phyloP scores from a whole-genome alignment of 2,329 filamentous ascomycete genomes.

The Aspergillus tanneri region DNA sequence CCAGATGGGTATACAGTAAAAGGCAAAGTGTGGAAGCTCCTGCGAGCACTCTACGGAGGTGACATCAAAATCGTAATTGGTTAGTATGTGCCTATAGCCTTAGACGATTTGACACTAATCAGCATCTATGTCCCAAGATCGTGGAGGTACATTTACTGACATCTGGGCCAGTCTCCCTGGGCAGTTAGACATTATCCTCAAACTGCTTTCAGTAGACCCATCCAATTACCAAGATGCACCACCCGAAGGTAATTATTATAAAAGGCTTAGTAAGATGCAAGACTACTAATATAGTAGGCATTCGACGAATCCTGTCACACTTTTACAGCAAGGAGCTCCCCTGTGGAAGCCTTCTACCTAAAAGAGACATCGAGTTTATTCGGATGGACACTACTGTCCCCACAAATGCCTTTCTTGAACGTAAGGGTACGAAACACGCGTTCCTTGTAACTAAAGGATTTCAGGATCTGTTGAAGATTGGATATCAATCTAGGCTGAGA shows the following conservation, averaged over 20 bases:
- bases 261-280: background rate
- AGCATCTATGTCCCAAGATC: too few species aligned
- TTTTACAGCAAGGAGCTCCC: constrained; percentile 17
- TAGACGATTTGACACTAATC: too few species aligned
- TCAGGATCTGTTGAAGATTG: constrained; percentile 77
- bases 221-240: constrained; percentile 51
- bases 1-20: too few species aligned
- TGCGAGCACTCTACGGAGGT: too few species aligned
- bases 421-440: constrained; percentile 80
- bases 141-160: constrained; percentile 41
- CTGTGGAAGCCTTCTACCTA: constrained; percentile 16
- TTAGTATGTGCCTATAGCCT: too few species aligned
- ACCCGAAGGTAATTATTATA: constrained; percentile 62
- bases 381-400: constrained; percentile 91
- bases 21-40: too few species aligned
- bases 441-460: constrained; percentile 83
- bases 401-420: constrained; percentile 80
- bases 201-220: constrained; percentile 39
- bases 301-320: constrained; percentile 9
- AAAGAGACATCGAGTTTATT: constrained; percentile 48
- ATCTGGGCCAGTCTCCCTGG: constrained; percentile 37
- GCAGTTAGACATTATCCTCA: constrained; percentile 33
- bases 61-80: too few species aligned
- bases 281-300: constrained; percentile 50
- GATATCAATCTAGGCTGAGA: constrained; percentile 81